Evolutionary conservation across 148 eudicot genomes (phyloP).

Genomic region (Gaultheria prostrata): DNA sequence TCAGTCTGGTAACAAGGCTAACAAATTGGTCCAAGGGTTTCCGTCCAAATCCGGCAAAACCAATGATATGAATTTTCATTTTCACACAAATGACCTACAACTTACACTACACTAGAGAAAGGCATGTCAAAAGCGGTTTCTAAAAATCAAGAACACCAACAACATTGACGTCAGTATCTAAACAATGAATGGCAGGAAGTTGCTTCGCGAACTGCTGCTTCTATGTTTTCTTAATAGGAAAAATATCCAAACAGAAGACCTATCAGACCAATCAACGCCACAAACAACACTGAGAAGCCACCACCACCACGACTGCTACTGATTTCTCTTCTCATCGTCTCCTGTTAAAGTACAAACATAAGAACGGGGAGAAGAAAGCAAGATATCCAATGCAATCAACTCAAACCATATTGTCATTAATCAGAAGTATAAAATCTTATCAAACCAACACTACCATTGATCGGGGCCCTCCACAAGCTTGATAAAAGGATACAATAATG

Average conservation of each 20-base stretch:
- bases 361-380: not conserved
- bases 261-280: slow-evolving; percentile 54
- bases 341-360: not conserved
- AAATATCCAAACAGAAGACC: slow-evolving; percentile 60
- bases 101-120: not conserved
- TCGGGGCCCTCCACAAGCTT: not conserved
- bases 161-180: slow-evolving; percentile 4
- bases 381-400: no score
- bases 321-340: slow-evolving; percentile 17
- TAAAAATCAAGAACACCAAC: not conserved
- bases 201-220: slow-evolving; percentile 5
- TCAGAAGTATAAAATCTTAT: not conserved
- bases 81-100: not conserved
- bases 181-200: slow-evolving; percentile 2
- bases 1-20: not conserved
- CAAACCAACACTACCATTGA: not conserved
- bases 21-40: not conserved
- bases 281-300: slow-evolving; percentile 41
- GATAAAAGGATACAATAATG: not conserved
- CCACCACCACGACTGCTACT: slow-evolving; percentile 27
- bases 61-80: not conserved
- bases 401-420: no score
- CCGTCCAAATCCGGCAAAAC: not conserved
- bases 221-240: slow-evolving; percentile 19
- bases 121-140: not conserved